Base-by-base conservation (phyloP, 2,329 filamentous ascomycete genomes). In the Nigrospora sphaerica region DNA sequence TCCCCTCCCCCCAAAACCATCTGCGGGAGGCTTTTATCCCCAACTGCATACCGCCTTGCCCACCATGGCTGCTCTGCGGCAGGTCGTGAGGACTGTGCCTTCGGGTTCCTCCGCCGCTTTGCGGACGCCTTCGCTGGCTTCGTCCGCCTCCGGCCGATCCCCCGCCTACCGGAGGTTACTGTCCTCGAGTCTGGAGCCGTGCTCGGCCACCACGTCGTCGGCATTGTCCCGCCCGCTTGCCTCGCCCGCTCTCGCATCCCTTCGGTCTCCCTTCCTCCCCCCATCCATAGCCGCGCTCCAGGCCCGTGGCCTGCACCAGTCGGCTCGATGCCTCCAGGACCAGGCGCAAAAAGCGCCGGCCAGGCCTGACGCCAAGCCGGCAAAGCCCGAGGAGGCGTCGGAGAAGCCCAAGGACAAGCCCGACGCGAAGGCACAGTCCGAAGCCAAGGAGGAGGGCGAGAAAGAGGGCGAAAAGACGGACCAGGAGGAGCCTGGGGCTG, bases 91-190 rank as follows among this genome's bases (percentile, higher is more conserved):
- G 67, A 66, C 69, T 60, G 64, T 65, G 52, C 62, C 71, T 54
- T 63, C 72, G 23, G 23, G 23, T 28, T 9, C 23, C 51, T 62
- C 62, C 54, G 65, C 64, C 53, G 60, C 74, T 38, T 61, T 65
- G 16, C 63, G 71, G 60, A 65, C 66, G 45, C 66, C 70, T 52
- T 59, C 66, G 47, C 64, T 68, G 49, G 57, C 58, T 44, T 57
- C 62, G 41, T 54, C 60, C 50, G 63, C 67, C 46, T 58, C 65
- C 52, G 64, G 69, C 61, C 72, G 68, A 65, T 69, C 70, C 45
- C 72, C 73, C 46, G 70, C 72, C 18, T 73, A 71, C 53, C 64
- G 68, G 57, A 69, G 73, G 64, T 68, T 77, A 71, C 43, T 66
- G 46, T 65, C 62, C 14, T n/a, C 35, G 6, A 37, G 11, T 37